Evolutionary conservation across 192 early-diverging fungal species (phyloP), one percentile per base, ranked within the genome.

Genomic region (Spizellomyces sp.): DNA sequence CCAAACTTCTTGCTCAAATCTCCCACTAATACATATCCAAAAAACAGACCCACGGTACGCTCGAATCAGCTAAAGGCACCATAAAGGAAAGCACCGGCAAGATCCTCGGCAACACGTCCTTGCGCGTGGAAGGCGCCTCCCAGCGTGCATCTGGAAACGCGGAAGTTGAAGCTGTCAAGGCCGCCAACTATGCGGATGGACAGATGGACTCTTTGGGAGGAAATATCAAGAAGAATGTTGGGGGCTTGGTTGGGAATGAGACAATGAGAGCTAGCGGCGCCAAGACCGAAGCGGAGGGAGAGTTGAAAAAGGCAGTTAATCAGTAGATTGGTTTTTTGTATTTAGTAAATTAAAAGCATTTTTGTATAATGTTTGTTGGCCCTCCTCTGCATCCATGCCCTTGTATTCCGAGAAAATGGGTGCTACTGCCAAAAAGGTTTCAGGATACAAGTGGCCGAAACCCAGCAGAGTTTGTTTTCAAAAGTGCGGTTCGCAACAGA

Each of bases 221-320:
- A 19, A 54, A 14, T 58, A 59, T 76, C 72, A 72, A 80, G 73
- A 61, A 80, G 64, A 77, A 75, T 45, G 79, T 75, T 5, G 79
- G 79, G 48, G 8, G 12, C 4, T 58, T 63, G 7, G 7, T 78
- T 12, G 79, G 79, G 47, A 77, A 80, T 71, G 72, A 80, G 41
- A 19, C 45, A 27, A 65, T 80, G 76, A 66, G 75, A 67, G 73
- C 66, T 43, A 54, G 59, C 52, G 79, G 79, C 43, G 67, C 50
- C 14, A 58, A 64, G 43, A 76, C 65, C 14, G 36, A 80, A 19
- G 71, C 76, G 14, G 48, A 65, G 42, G 79, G 79, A 45, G n/a
- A 77, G 6, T 48, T 46, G 59, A 17, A 17, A 61, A 5, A 42
- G 6, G 59, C 59, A 0, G 42, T 41, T 14, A 61, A 61, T 41